Base-by-base conservation (phyloP, 805 yeast species). In the Clavispora santaluciae region DNA sequence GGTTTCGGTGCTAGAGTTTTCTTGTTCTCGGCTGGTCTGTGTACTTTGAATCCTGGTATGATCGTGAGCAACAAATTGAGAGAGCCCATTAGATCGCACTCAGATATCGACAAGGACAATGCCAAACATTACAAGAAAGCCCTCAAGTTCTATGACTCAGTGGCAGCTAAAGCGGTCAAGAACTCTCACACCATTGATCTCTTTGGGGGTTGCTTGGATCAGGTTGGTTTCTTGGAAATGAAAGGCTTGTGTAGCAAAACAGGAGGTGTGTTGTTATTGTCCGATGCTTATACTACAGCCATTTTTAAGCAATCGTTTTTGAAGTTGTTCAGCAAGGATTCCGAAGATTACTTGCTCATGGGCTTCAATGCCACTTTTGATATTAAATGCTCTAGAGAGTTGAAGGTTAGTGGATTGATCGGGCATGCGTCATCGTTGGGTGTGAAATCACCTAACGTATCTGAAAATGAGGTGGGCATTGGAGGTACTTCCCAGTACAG, bases 1-100 rank as follows among this genome's bases (percentile, higher is more conserved):
- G 89, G 86, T 42, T 79, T 81, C 52, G 95, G 97, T 38, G 89
- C 95, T 12, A 81, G 97, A 61, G 75, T 93, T 53, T 81, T 88
- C 72, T 72, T 93, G 44, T 93, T 93, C 57, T 81, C 95, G 30
- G 95, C 91, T 40, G 99, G 99, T 48, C 95, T 96, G 36, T 83
- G 96, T 61, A 93, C 99, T 35, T 81, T 85, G 58, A 85, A 84
- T 35, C 98, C 99, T 10, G 99, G 99, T 54, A 70, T 86, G 60
- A 88, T 93, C 51, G 99, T 93, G 22, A 87, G 91, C 34, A 80
- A 83, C 18, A 93, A 89, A 62, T 75, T 93, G 61, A 86, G 86
- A 60, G 99, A 93, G 65, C 96, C 99, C 36, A 85, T 93, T 54
- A 81, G 99, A 72, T 93, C 99, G 7, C 99, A 93, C 66, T 87